Evolutionary conservation across 306 rosid genomes (phyloP).

Genomic region (Canavalia gladiata): DNA sequence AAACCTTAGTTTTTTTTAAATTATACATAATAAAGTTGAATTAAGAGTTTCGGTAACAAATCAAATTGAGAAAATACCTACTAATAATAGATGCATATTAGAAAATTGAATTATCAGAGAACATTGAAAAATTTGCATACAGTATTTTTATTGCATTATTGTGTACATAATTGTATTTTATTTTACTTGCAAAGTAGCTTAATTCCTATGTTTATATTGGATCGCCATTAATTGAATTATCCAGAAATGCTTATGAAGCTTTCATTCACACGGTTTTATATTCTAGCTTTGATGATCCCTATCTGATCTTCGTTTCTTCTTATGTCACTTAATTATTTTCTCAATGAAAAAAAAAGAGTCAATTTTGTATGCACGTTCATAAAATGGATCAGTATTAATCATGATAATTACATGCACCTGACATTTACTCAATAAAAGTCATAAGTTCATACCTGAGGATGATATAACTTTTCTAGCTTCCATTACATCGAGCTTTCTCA

Average conservation of each 20-base stretch:
- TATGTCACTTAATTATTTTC: neutral
- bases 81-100: slow-evolving; percentile 3
- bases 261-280: neutral
- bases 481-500: slow-evolving; percentile 28
- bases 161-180: too few species aligned
- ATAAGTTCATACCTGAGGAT: slow-evolving; percentile 48
- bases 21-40: too few species aligned
- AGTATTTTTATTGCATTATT: too few species aligned
- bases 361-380: neutral
- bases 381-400: neutral
- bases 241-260: too few species aligned
- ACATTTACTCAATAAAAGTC: slow-evolving; percentile 38
- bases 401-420: slow-evolving; percentile 1
- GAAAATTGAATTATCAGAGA: neutral
- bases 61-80: neutral
- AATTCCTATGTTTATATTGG: too few species aligned
- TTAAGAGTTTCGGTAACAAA: neutral
- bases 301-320: neutral
- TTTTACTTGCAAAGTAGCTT: too few species aligned
- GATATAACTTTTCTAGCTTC: slow-evolving; percentile 15
- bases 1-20: neutral
- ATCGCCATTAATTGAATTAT: neutral
- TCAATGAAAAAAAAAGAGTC: neutral
- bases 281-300: neutral
- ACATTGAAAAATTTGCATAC: neutral